These are phyloP conservation scores for Trichoderma reesei DNA, from an alignment of 495 filamentous ascomycete species.

Conservation along the genomic window DNA sequence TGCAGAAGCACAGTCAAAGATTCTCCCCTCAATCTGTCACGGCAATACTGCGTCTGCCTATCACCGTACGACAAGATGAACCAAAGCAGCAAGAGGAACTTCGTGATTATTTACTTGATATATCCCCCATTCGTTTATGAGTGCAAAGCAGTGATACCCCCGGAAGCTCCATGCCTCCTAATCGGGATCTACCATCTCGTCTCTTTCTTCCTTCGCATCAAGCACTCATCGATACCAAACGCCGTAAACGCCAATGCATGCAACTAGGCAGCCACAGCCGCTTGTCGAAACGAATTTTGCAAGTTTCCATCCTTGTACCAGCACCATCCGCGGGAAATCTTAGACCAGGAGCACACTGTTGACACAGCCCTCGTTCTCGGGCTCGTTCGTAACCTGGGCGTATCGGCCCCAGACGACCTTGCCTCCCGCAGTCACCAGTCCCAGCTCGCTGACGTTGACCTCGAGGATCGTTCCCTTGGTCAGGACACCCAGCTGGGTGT, in stretches of 20 bases:
- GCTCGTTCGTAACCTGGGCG: conserved; percentile 70
- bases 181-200: not conserved
- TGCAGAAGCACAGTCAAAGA: no score
- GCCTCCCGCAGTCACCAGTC: conserved; percentile 82
- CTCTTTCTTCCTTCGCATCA: not conserved
- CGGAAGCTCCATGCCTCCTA: not conserved
- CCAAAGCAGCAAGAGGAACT: not conserved
- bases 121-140: no score
- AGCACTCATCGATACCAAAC: not conserved
- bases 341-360: conserved; percentile 28
- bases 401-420: conserved; percentile 84
- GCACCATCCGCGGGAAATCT: not conserved
- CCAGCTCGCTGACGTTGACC: conserved; percentile 90
- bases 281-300: not conserved
- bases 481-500: conserved; percentile 87
- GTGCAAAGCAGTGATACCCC: not conserved
- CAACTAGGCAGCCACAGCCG: not conserved
- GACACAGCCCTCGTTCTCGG: conserved; percentile 70
- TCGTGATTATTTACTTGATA: not conserved
- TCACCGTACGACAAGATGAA: no score
- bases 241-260: conserved; percentile 6
- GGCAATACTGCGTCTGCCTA: no score
- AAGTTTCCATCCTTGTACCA: not conserved
- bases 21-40: no score
- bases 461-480: conserved; percentile 93